Evolutionary conservation across 2,329 filamentous ascomycete genomes (phyloP), one percentile per base, ranked within the genome.

Genomic region (Pyrenophora seminiperda): DNA sequence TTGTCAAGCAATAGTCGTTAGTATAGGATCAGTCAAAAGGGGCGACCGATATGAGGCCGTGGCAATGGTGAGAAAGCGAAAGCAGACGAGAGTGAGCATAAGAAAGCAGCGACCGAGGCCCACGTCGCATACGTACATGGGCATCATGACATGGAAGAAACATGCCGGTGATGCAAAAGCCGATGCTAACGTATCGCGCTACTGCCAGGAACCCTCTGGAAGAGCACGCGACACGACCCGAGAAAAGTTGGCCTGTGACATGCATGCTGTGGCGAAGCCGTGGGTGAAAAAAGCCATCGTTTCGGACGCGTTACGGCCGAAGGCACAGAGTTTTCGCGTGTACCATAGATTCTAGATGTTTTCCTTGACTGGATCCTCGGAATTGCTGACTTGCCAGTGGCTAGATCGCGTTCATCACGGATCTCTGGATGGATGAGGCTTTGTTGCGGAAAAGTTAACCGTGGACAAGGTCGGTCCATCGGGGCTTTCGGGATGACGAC

Each of bases 171-270:
- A 64, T 62, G 64, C 62, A 65, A 61, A 59, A 54, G 43, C 18
- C 47, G 51, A 55, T 56, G 46, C 52, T 32, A 50, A 41, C 56
- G 20, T 38, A 13, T 40, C 41, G 51, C 49, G 56, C 64, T 66
- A 66, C 53, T 57, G 56, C 54, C 62, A 67, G 64, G 64, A 51
- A 62, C 56, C 39, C 38, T 41, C 44, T 27, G 51, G 62, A 60
- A 58, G 61, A 58, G 61, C 61, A 64, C 59, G 58, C 61, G 63
- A 64, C 59, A n/a, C 56, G 44, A 31, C 43, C 33, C 22, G 29
- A 39, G 47, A 56, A 45, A 44, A 43, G 41, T 11, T 55, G 52
- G 53, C 45, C 45, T 53, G 58, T 61, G 54, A 49, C 34, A 55
- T 56, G 17, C 49, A 41, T 55, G 50, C 42, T 46, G 56, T 61